Evolutionary conservation across 257 asterid genomes (phyloP).

Genomic region (Solanum paucissectum): DNA sequence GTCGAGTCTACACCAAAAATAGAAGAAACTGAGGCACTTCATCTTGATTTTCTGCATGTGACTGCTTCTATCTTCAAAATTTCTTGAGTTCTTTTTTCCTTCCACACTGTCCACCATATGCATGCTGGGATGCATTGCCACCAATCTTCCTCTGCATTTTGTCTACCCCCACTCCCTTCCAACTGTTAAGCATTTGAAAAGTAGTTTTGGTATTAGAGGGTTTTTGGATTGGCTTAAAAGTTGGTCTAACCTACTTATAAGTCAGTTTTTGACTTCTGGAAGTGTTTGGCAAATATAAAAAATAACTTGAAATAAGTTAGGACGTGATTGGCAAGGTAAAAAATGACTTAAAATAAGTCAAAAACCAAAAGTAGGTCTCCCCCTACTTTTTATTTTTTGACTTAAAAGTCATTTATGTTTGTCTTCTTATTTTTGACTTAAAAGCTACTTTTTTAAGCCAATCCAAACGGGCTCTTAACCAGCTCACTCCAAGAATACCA

Average conservation of each 20-base stretch:
- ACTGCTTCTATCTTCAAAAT: not conserved
- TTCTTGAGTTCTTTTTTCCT: not conserved
- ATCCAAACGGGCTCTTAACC: not conserved
- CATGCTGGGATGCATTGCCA: not conserved
- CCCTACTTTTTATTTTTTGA: too few relatives aligned
- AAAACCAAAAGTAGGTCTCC: too few relatives aligned
- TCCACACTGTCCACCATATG: not conserved
- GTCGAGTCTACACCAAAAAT: not conserved
- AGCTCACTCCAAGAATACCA: not conserved
- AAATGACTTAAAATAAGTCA: too few relatives aligned
- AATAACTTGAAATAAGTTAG: too few relatives aligned
- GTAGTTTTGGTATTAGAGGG: not conserved
- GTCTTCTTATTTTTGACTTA: too few relatives aligned
- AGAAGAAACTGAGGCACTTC: not conserved
- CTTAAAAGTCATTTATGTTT: too few relatives aligned
- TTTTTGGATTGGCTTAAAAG: too few relatives aligned
- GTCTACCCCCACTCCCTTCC: not conserved
- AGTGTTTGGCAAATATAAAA: too few relatives aligned
- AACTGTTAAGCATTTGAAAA: not conserved
- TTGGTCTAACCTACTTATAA: too few relatives aligned
- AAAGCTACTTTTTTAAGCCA: too few relatives aligned
- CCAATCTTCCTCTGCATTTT: not conserved
- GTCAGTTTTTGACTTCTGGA: too few relatives aligned
- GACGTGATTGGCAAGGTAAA: too few relatives aligned
- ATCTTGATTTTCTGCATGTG: not conserved